These are phyloP conservation scores for Plasmodium gonderi DNA, from an alignment of 169 alveolate species.

Conservation along the genomic window DNA sequence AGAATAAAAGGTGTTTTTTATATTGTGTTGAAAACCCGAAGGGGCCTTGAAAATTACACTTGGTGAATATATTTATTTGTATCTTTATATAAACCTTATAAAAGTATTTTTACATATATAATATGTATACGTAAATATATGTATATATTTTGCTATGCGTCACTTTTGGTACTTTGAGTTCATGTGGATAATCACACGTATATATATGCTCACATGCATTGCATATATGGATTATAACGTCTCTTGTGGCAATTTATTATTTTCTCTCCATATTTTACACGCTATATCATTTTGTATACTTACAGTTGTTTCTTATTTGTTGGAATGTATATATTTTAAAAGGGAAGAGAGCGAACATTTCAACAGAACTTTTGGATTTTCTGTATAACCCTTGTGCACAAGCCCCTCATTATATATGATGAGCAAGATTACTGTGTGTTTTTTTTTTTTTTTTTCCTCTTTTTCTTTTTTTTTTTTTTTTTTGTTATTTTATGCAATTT, in stretches of 20 bases:
- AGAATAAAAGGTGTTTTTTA: background rate
- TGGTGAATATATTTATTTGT: background rate
- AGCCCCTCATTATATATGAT: no score
- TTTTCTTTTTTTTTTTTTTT: background rate
- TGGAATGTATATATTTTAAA: background rate
- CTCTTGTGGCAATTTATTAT: background rate
- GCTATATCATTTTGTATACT: background rate
- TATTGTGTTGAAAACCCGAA: background rate
- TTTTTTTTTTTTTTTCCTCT: background rate
- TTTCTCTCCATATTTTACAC: background rate
- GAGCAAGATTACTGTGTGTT: background rate
- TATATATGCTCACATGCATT: background rate
- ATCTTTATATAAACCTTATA: no score
- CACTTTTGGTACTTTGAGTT: background rate
- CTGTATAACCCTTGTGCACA: no score
- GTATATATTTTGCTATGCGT: background rate
- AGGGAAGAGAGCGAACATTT: background rate
- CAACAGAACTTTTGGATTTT: no score
- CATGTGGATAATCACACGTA: background rate
- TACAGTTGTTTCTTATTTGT: background rate
- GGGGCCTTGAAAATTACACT: background rate
- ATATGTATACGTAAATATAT: background rate
- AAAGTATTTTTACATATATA: background rate
- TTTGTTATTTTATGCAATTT: no score
- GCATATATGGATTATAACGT: background rate